Evolutionary conservation across 202 grass and related monocot species (phyloP).

Genomic region (Schoenoplectus triqueter): DNA sequence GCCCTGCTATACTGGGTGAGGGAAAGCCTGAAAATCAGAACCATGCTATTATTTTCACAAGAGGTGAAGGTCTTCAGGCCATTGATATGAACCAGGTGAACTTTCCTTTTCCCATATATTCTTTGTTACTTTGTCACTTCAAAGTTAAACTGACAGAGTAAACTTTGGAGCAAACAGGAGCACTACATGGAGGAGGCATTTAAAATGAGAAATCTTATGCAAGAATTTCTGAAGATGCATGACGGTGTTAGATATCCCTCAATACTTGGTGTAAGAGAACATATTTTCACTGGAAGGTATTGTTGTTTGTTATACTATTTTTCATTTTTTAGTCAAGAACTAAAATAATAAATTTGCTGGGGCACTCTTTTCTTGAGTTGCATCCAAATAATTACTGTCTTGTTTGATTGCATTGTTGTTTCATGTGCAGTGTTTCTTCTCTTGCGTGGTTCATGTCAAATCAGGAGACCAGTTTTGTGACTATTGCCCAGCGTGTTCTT

Average conservation of each 20-base stretch:
- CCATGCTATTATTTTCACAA: slow-evolving; percentile 97
- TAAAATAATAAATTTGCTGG: slow-evolving; percentile 4
- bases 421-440: slow-evolving; percentile 89
- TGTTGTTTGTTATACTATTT: slow-evolving; percentile 29
- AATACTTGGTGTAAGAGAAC: slow-evolving; percentile 98
- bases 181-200: slow-evolving; percentile 98
- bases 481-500: slow-evolving; percentile 98
- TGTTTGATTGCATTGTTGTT: slow-evolving; percentile 23
- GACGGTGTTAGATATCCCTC: slow-evolving; percentile 96
- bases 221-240: slow-evolving; percentile 91
- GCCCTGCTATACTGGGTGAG: slow-evolving; percentile 92
- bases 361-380: slow-evolving; percentile 11
- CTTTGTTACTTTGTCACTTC: slow-evolving; percentile 28
- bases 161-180: slow-evolving; percentile 60
- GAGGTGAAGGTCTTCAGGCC: slow-evolving; percentile 94
- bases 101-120: not conserved
- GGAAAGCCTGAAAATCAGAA: slow-evolving; percentile 99
- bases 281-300: slow-evolving; percentile 99
- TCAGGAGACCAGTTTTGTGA: slow-evolving; percentile 99
- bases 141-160: slow-evolving; percentile 14
- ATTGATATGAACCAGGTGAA: slow-evolving; percentile 99
- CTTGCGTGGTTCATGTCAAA: slow-evolving; percentile 99
- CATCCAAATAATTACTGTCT: slow-evolving; percentile 14
- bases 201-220: slow-evolving; percentile 96
- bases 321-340: not conserved